These are phyloP conservation scores for Viola pubescens DNA, from an alignment of 441 rosid genomes.

Conservation along the genomic window DNA sequence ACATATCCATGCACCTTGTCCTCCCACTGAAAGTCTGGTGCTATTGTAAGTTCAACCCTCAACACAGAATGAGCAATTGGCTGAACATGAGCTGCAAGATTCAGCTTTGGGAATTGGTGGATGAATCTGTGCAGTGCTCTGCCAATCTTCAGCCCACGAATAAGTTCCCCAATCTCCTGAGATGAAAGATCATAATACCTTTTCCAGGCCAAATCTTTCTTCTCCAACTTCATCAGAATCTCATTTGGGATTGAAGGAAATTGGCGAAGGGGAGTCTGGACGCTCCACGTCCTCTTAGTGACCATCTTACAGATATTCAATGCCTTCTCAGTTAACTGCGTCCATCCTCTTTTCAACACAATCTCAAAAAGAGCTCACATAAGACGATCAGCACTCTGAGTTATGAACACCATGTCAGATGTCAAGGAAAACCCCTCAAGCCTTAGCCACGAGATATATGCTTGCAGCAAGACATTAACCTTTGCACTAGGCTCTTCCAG, in stretches of 20 bases:
- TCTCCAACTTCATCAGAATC: constrained; percentile 77
- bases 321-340: constrained; percentile 86
- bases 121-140: constrained; percentile 72
- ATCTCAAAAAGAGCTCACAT: constrained; percentile 87
- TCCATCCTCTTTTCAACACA: constrained; percentile 90
- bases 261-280: constrained; percentile 92
- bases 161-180: constrained; percentile 89
- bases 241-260: constrained; percentile 75
- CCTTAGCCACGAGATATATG: constrained; percentile 89
- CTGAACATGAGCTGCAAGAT: constrained; percentile 74
- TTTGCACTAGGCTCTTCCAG: constrained; percentile 96
- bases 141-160: constrained; percentile 80
- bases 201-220: constrained; percentile 94
- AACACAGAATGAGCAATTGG: constrained; percentile 83
- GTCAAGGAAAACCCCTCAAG: constrained; percentile 94
- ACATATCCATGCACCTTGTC: constrained; percentile 86
- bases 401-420: constrained; percentile 90
- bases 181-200: constrained; percentile 86
- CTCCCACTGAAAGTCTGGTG: constrained; percentile 94
- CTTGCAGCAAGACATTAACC: constrained; percentile 88
- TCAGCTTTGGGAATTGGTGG: constrained; percentile 83
- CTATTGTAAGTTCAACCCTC: constrained; percentile 76
- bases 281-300: constrained; percentile 93
- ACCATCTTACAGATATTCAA: constrained; percentile 87
- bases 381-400: constrained; percentile 94